These are phyloP conservation scores for Medicago arabica DNA, from an alignment of 306 rosid genomes.

Conservation along the genomic window DNA sequence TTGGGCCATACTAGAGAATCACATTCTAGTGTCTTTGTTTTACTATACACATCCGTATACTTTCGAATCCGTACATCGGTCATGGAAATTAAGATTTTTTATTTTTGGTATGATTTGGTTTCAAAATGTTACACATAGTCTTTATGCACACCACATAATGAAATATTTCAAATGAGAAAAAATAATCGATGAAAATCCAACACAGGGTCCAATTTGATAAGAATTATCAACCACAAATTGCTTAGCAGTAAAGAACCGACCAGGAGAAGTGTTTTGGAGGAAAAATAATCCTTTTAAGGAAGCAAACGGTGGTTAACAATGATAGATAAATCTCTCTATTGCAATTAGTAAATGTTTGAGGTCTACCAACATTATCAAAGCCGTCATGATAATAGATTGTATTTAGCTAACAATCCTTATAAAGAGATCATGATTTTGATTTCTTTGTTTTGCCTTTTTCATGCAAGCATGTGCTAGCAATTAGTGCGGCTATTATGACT, in stretches of 20 bases:
- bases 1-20: conserved; percentile 35
- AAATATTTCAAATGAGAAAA: conserved; percentile 11
- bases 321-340: background rate
- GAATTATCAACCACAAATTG: conserved; percentile 31
- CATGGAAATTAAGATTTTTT: background rate
- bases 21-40: background rate
- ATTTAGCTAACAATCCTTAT: conserved; percentile 48
- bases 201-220: conserved; percentile 16
- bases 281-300: conserved; percentile 61
- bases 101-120: background rate
- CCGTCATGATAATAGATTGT: conserved; percentile 47
- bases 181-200: conserved; percentile 18
- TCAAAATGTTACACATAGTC: background rate
- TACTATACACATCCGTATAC: background rate
- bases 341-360: conserved; percentile 58
- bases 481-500: conserved; percentile 54
- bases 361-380: conserved; percentile 64
- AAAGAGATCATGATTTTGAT: conserved; percentile 44
- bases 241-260: conserved; percentile 55
- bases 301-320: conserved; percentile 58
- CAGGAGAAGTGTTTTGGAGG: conserved; percentile 45
- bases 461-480: conserved; percentile 74
- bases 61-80: background rate
- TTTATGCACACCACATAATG: conserved; percentile 18
- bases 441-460: conserved; percentile 44